Base-by-base conservation (phyloP, 257 asterid species). In the Leptodermis oblonga region DNA sequence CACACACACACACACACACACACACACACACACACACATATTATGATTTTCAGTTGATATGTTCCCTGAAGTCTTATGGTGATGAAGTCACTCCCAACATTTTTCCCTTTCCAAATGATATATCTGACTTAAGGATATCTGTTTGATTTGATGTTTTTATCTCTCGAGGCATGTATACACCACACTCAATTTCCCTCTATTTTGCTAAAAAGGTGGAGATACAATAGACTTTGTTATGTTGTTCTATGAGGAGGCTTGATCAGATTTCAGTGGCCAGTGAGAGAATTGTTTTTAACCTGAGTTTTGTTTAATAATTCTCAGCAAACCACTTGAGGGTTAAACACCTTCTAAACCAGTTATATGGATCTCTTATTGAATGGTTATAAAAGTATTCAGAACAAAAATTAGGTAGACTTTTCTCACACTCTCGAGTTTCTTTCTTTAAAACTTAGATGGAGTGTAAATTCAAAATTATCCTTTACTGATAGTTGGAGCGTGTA, bases 131-230 rank as follows among this genome's bases (percentile, higher is more conserved):
- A 28, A 42, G 28, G 20, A 70, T 4, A 36, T 23, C 33, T 45
- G 25, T 17, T 28, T 70, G 18, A 18, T 71, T 49, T 4, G 31
- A 49, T 70, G n/a, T 9, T 10, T 11, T 0, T 45, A 30, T 1
- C 59, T 25, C 36, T 49, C n/a, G 49, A 71, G 43, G 53, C 65
- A 34, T 70, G 41, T 46, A 33, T 56, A 42, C 63, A 62, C 43
- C 25, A 49, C 42, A 25, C 26, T 49, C 7, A 34, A 43, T 14
- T 18, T 30, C 30, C 12, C 37, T 33, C 9, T 3, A 25, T 18
- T 37, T 43, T 46, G 39, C 69, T 60, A 31, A 42, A n/a, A 23
- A 33, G n/a, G 36, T 61, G 51, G 52, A 25, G 33, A 26, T n/a
- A n/a, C n/a, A n/a, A n/a, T n/a, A n/a, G n/a, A n/a, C n/a, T n/a